Conservation (phyloP, 2,329 filamentous ascomycete species). For the Parastagonospora avenae region DNA sequence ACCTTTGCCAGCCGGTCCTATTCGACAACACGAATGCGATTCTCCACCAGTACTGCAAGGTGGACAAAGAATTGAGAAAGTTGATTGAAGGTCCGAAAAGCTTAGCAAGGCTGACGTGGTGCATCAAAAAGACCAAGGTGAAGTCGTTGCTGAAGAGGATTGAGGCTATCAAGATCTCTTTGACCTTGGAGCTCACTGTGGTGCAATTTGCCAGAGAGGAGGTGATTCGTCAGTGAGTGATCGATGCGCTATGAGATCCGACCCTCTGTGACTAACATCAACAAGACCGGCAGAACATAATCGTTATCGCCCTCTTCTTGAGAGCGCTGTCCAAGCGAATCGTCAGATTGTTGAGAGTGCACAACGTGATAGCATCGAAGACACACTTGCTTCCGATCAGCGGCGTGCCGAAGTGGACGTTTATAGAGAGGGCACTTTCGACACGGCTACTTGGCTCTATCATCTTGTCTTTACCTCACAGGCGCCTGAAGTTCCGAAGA, state of each 20-base stretch:
- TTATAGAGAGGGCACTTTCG: constrained; percentile 15
- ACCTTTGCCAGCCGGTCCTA: constrained; percentile 14
- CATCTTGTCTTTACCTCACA: constrained; percentile 17
- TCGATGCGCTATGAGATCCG: background rate
- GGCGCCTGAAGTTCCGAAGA: background rate
- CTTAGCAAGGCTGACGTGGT: constrained; percentile 21
- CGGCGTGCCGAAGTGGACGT: constrained; percentile 10
- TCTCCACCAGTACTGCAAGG: constrained; percentile 7
- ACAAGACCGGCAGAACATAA: constrained; percentile 1
- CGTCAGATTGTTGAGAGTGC: constrained; percentile 20
- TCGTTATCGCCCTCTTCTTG: constrained; percentile 22
- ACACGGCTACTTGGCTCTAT: constrained; percentile 29
- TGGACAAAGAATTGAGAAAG: constrained; percentile 15
- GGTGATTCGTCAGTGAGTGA: constrained; percentile 2
- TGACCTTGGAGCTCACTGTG: constrained; percentile 16
- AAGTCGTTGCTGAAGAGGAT: constrained; percentile 23
- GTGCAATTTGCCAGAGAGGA: constrained; percentile 21
- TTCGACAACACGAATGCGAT: constrained; percentile 6
- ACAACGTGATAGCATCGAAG: constrained; percentile 10
- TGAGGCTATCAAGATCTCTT: constrained; percentile 23
- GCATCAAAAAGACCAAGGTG: constrained; percentile 15
- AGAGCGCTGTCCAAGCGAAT: constrained; percentile 23
- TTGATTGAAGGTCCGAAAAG: constrained; percentile 4
- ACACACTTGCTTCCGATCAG: background rate
- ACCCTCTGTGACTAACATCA: background rate